Conservation (phyloP, 2,329 filamentous ascomycete genomes). For the Pseudocercospora vitis region DNA sequence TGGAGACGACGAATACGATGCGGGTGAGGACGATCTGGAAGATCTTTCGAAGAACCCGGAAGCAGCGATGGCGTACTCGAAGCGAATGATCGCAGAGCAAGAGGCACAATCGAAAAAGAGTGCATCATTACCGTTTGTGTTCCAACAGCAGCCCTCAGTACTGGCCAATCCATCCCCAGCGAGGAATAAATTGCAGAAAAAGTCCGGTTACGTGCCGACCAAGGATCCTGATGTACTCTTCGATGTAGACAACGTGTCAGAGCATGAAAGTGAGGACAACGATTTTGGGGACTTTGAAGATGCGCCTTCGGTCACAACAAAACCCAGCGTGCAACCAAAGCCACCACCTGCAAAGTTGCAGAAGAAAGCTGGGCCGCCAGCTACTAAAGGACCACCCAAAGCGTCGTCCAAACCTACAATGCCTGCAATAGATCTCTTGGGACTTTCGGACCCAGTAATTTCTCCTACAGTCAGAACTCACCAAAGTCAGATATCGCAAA, state of each 20-base stretch:
- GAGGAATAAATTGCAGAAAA: conserved; percentile 31
- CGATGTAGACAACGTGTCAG: conserved; percentile 35
- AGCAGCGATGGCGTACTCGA: conserved; percentile 39
- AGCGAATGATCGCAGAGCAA: conserved; percentile 35
- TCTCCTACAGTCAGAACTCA: neutral
- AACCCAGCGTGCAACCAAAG: neutral
- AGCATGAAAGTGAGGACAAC: conserved; percentile 31
- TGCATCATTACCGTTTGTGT: conserved; percentile 2
- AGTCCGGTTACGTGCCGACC: conserved; percentile 25
- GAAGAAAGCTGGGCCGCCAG: conserved; percentile 11
- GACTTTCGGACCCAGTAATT: conserved; percentile 28
- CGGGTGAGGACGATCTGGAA: conserved; percentile 36
- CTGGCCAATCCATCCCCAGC: conserved; percentile 18
- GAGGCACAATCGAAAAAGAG: conserved; percentile 18
- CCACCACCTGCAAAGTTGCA: conserved; percentile 5
- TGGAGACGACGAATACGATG: conserved; percentile 38
- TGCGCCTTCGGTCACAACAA: conserved; percentile 2
- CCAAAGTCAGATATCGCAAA: conserved; percentile 8
- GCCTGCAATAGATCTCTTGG: conserved; percentile 33
- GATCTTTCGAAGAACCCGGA: conserved; percentile 38
- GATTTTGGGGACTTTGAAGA: conserved; percentile 40
- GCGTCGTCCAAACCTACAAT: conserved; percentile 8
- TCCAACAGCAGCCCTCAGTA: conserved; percentile 2
- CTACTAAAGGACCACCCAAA: neutral
- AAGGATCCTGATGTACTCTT: conserved; percentile 36